Evolutionary conservation across 306 rosid genomes (phyloP).

Genomic region (Prunus davidiana): DNA sequence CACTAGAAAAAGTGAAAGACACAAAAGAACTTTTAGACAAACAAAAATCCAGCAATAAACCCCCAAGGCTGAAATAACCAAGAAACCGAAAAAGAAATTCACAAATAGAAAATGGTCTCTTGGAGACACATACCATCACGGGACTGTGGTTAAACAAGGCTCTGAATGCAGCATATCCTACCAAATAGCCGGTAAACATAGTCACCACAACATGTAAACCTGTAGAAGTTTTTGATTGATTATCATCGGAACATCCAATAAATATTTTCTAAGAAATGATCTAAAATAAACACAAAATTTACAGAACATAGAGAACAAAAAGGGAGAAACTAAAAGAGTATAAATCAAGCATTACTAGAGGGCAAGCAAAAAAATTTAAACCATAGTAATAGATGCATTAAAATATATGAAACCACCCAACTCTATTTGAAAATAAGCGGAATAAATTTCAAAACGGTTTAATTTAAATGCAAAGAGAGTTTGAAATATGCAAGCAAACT

Average conservation of each 20-base stretch:
- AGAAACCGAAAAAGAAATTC: not conserved
- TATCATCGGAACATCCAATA: constrained; percentile 8
- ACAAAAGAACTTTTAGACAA: not conserved
- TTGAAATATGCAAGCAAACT: not conserved
- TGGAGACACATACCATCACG: constrained; percentile 64
- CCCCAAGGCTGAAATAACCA: not conserved
- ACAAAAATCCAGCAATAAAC: not conserved
- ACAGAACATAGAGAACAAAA: not conserved
- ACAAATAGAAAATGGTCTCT: not conserved
- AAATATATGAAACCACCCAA: not conserved
- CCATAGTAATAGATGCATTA: not conserved
- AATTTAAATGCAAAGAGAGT: not conserved
- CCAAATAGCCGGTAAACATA: constrained; percentile 84
- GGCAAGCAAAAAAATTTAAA: not conserved
- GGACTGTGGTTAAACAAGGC: constrained; percentile 74
- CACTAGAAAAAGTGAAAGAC: not conserved
- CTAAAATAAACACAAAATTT: not conserved
- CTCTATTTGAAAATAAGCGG: not conserved
- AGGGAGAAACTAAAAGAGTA: not conserved
- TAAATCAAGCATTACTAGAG: not conserved
- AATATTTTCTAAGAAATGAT: not conserved
- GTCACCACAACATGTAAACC: constrained; percentile 76
- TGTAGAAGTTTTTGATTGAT: constrained; percentile 32
- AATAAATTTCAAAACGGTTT: not conserved
- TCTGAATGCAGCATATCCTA: constrained; percentile 78